Evolutionary conservation across 1,284 basidiomycete species (phyloP).

Genomic region (Tilletia setariae): DNA sequence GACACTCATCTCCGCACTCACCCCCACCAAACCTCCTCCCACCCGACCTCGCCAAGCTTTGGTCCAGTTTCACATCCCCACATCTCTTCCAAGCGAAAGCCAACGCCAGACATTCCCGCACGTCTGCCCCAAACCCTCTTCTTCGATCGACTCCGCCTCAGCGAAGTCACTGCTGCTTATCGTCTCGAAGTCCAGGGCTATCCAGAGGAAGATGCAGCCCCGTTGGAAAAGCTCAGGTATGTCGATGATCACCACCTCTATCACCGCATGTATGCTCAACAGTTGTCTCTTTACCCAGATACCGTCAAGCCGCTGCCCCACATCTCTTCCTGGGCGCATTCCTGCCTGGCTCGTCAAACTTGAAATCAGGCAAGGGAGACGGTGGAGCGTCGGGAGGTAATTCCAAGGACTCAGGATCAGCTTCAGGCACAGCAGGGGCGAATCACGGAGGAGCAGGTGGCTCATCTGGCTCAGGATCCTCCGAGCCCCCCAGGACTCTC

Average conservation of each 20-base stretch:
- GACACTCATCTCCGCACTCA: neutral
- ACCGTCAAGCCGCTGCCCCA: conserved; percentile 42
- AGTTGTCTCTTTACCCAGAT: conserved; percentile 10
- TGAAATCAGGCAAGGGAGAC: neutral
- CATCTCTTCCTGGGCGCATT: conserved; percentile 50
- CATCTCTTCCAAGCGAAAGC: neutral
- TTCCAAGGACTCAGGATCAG: neutral
- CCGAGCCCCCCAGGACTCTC: conserved; percentile 31
- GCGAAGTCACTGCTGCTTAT: conserved; percentile 41
- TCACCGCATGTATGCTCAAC: neutral
- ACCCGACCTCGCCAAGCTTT: neutral
- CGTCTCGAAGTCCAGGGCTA: conserved; percentile 34
- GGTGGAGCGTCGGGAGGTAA: neutral
- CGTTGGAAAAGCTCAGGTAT: conserved; percentile 35
- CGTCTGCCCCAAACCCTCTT: conserved; percentile 29
- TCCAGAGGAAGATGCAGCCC: conserved; percentile 41
- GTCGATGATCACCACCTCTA: neutral
- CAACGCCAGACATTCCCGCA: conserved; percentile 1
- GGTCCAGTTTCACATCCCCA: neutral
- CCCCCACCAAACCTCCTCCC: neutral
- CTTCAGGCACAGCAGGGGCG: neutral
- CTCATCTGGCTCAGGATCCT: neutral
- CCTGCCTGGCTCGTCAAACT: conserved; percentile 36
- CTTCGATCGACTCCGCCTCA: conserved; percentile 42
- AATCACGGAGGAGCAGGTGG: neutral